Evolutionary conservation across 1,284 basidiomycete species (phyloP), one percentile per base, ranked within the genome.

Genomic region (Coriolopsis trogii): DNA sequence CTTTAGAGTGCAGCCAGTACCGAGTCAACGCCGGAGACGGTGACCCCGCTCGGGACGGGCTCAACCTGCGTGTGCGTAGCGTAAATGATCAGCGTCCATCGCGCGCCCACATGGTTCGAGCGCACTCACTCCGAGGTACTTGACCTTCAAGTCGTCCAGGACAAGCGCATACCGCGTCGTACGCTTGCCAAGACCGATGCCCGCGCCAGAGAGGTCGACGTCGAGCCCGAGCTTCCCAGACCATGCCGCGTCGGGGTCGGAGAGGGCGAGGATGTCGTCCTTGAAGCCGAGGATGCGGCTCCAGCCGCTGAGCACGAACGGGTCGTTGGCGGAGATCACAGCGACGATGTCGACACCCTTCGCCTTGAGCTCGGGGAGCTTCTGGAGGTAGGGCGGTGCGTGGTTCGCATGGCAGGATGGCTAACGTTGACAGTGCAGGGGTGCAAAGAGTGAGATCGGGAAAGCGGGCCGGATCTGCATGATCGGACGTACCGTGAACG

Each of bases 261-360:
- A 82, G 61, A 89, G 78, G 29, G 43, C 82, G 74, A 64, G 41
- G 50, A 50, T 90, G 63, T 67, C 85, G 68, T 92, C 88, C 68
- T 87, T 81, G 61, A 86, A 73, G 8, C 82, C 82, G 60, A 83
- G 77, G 51, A 83, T 76, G 46, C 85, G 80, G 16, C 77, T 84
- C 87, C 90, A 93, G 43, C 84, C 91, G 60, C 80, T 85, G 80
- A 89, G 79, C 53, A 91, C 89, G 65, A 87, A 91, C 13, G 82
- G 71, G 63, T 91, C 89, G 69, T 91, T 91, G 45, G 84, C 80
- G 20, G 87, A 81, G 52, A 91, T 59, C 55, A 89, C 82, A 18
- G 80, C 84, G 63, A 92, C 71, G 46, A 83, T 74, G 64, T 92
- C 88, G 44, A 88, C 80, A 46, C 89, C 89, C 69, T 89, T 89